phyloP scores from a whole-genome alignment of 2,329 filamentous ascomycete genomes.

The Pseudohalonectria lignicola region DNA sequence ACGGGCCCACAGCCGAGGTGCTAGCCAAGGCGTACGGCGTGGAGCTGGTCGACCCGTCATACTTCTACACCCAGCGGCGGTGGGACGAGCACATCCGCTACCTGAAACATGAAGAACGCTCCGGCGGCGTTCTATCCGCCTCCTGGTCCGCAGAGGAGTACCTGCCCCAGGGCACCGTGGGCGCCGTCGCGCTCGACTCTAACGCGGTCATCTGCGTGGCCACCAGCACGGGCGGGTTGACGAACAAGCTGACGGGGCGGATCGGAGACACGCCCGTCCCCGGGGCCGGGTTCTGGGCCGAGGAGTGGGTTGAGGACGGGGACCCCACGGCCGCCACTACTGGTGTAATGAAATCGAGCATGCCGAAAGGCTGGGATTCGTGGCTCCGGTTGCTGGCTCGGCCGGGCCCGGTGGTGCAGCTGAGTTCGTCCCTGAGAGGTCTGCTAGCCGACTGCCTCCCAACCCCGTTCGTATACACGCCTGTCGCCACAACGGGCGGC shows the following conservation, averaged over 20 bases:
- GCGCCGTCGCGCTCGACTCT: conserved; percentile 71
- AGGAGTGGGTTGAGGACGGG: conserved; percentile 57
- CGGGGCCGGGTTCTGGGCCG: conserved; percentile 84
- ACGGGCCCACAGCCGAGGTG: conserved; percentile 52
- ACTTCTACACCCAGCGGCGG: conserved; percentile 66
- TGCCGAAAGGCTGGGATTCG: neutral
- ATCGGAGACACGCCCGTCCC: conserved; percentile 79
- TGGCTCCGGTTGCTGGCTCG: conserved; percentile 8
- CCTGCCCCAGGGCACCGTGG: conserved; percentile 74
- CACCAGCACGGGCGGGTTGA: conserved; percentile 65
- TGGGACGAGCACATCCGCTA: conserved; percentile 60
- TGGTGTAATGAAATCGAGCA: neutral
- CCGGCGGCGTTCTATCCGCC: conserved; percentile 18
- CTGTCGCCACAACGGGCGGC: conserved; percentile 8
- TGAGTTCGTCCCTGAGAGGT: conserved; percentile 31
- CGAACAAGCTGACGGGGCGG: conserved; percentile 77
- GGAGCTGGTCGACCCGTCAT: conserved; percentile 55
- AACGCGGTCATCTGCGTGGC: conserved; percentile 62
- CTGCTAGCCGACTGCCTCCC: conserved; percentile 52
- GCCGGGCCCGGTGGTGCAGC: conserved; percentile 19
- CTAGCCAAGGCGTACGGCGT: conserved; percentile 59
- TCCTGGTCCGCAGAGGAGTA: conserved; percentile 26
- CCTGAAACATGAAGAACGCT: conserved; percentile 27
- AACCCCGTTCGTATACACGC: conserved; percentile 28
- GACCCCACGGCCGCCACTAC: conserved; percentile 15